These are phyloP conservation scores for Lichtheimia ramosa DNA, from an alignment of 371 early-diverging fungal species.

Conservation along the genomic window DNA sequence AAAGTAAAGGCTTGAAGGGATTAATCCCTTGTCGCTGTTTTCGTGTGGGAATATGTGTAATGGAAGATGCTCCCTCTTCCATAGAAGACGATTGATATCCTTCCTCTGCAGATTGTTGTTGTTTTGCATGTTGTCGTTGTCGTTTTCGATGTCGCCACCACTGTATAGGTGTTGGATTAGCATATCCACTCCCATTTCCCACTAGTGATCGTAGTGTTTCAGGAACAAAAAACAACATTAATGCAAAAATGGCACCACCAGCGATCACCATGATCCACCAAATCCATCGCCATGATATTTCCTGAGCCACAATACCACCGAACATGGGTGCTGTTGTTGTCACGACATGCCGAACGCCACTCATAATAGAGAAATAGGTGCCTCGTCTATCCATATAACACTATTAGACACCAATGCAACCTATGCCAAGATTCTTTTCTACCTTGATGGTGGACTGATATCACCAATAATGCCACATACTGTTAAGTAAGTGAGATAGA, in stretches of 20 bases:
- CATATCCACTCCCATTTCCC: conserved; percentile 22
- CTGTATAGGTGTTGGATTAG: conserved; percentile 21
- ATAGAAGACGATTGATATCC: background rate
- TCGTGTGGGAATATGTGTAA: too few relatives aligned
- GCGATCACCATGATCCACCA: conserved; percentile 54
- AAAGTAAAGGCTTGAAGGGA: conserved; percentile 20
- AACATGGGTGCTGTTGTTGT: conserved; percentile 52
- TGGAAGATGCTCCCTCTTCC: too few relatives aligned
- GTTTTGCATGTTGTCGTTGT: background rate
- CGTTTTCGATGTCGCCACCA: conserved; percentile 3
- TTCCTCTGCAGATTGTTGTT: background rate
- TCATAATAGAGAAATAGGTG: conserved; percentile 52
- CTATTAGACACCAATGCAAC: background rate
- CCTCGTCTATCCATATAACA: conserved; percentile 27
- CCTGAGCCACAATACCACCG: conserved; percentile 11
- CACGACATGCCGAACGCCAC: conserved; percentile 26
- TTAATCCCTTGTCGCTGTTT: background rate
- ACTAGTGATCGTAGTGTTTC: conserved; percentile 56
- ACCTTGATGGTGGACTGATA: conserved; percentile 46
- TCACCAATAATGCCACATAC: conserved; percentile 63
- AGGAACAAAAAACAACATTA: conserved; percentile 51
- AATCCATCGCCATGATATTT: conserved; percentile 21
- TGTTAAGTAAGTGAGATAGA: conserved; percentile 23
- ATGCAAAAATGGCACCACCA: conserved; percentile 41
- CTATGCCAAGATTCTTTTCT: conserved; percentile 8